These are phyloP conservation scores for Trametes sanguinea DNA, from an alignment of 768 basidiomycete genomes.

Conservation along the genomic window DNA sequence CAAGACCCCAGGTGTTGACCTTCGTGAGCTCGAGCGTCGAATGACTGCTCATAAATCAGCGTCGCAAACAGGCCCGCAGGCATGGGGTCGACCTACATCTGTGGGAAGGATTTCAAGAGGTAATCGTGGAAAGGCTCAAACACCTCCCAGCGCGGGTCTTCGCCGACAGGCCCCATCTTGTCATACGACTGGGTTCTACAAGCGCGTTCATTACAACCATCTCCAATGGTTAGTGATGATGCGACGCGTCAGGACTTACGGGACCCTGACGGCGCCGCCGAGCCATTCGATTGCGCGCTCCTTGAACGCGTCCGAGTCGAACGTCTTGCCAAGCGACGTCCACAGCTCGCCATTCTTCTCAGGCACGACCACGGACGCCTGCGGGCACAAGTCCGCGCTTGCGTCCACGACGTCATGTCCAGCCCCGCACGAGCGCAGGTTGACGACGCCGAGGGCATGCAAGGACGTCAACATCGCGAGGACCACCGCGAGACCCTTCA, in stretches of 20 bases:
- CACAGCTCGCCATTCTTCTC: conserved; percentile 37
- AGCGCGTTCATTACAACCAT: background rate
- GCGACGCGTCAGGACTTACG: conserved; percentile 31
- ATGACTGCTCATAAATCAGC: conserved; percentile 39
- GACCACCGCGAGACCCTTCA: conserved; percentile 15
- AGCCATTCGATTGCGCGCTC: conserved; percentile 27
- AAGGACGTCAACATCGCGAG: conserved; percentile 5
- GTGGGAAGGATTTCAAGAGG: conserved; percentile 55
- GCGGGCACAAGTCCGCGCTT: conserved; percentile 36
- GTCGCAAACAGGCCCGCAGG: background rate
- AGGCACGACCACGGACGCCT: conserved; percentile 37
- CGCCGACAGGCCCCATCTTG: conserved; percentile 47
- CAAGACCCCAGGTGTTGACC: conserved; percentile 63
- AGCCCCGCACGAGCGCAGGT: conserved; percentile 5
- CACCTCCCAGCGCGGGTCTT: conserved; percentile 47
- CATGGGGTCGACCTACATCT: conserved; percentile 44
- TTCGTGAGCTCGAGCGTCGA: conserved; percentile 50
- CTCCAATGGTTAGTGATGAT: background rate
- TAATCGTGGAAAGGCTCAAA: conserved; percentile 43
- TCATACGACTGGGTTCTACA: conserved; percentile 55
- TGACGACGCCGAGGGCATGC: conserved; percentile 7
- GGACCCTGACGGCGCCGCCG: conserved; percentile 35
- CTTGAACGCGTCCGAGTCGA: conserved; percentile 40
- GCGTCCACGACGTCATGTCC: background rate
- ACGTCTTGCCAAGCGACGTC: conserved; percentile 33